Base-by-base conservation (phyloP, 164 flowering plant species). In the Dillenia turbinata region DNA sequence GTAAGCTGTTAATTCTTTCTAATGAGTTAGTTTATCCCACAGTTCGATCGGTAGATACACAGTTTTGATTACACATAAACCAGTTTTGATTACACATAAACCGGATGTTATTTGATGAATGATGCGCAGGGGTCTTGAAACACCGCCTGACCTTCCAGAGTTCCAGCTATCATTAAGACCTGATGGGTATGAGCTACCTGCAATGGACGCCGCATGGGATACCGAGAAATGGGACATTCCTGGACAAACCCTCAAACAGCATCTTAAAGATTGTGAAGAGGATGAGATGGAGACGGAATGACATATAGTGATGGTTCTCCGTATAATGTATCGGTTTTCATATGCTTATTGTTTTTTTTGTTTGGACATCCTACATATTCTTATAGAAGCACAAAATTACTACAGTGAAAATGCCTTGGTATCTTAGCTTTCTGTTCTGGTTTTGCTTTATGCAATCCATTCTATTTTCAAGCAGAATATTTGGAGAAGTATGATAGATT, bases 61-160 rank as follows among this genome's bases (percentile, higher is more conserved):
- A 45, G 16, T 9, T 64, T 10, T 19, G 52, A n/a, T 44, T 58
- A 58, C 13, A 14, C n/a, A 45, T 57, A 46, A 10, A 49, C 52
- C 44, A 49, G 9, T 9, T 1, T 16, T 22, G 44, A 26, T 51
- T n/a, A 6, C 9, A 26, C 9, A n/a, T 14, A 16, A 15, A 9
- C 40, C 26, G n/a, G 0, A 8, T 43, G 17, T 10, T 52, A 50
- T 61, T 26, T 64, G 49, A 53, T 66, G 40, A 17, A 53, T 66
- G 40, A 24, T 74, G 77, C 33, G 3, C 85, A 88, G 97, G 83
- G 80, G 74, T 59, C 77, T 84, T 44, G 85, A 80, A 59, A 53
- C 69, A 51, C 68, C 86, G 75, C 96, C 95, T 11, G 92, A 89
- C 24, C 85, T 92, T 52, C 98, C 98, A 13, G 92, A 87, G 49